A percentile compares a stretch with the other conserved stretches of the same genome.
These are phyloP conservation scores for Aspergillus asperescens DNA, from an alignment of 495 filamentous ascomycete species.

Conservation along the genomic window DNA sequence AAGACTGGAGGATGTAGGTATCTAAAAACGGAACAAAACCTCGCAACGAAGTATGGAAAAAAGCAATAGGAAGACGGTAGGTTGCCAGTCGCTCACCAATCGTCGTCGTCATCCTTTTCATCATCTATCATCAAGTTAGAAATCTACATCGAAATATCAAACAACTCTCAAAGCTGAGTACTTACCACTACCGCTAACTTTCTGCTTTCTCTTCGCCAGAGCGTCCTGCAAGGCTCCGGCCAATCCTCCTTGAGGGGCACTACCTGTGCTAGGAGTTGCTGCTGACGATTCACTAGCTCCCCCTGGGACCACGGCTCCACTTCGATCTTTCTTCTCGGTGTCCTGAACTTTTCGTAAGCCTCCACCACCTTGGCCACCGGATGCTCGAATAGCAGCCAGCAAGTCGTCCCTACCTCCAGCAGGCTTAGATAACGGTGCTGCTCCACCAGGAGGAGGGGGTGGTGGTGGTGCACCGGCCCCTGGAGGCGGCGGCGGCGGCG, in stretches of 20 bases:
- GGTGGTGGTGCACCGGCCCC: constrained; percentile 57
- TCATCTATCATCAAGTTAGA: constrained; percentile 54
- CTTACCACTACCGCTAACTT: constrained; percentile 88
- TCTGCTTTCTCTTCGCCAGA: constrained; percentile 74
- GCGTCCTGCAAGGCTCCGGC: constrained; percentile 76
- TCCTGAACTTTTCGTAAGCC: constrained; percentile 77
- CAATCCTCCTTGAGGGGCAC: constrained; percentile 60
- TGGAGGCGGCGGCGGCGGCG: constrained; percentile 47
- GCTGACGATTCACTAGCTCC: constrained; percentile 49
- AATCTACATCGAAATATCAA: not conserved
- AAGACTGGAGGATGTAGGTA: constrained; percentile 16
- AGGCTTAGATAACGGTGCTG: constrained; percentile 50
- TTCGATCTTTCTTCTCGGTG: constrained; percentile 72
- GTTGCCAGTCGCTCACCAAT: constrained; percentile 50
- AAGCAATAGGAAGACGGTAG: constrained; percentile 15
- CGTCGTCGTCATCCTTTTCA: constrained; percentile 71
- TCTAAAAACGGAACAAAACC: constrained; percentile 15
- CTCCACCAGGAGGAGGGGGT: constrained; percentile 58
- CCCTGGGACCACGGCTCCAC: constrained; percentile 63
- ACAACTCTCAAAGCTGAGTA: constrained; percentile 15
- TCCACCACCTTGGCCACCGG: constrained; percentile 59
- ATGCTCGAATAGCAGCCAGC: constrained; percentile 74
- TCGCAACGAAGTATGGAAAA: constrained; percentile 4
- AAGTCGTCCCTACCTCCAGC: constrained; percentile 57
- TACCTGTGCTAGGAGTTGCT: constrained; percentile 41